Percentiles rank a stretch among this genome's conserved stretches.
These are phyloP conservation scores for Arachnopeziza araneosa DNA, from an alignment of 2,329 filamentous ascomycete species.

Conservation along the genomic window DNA sequence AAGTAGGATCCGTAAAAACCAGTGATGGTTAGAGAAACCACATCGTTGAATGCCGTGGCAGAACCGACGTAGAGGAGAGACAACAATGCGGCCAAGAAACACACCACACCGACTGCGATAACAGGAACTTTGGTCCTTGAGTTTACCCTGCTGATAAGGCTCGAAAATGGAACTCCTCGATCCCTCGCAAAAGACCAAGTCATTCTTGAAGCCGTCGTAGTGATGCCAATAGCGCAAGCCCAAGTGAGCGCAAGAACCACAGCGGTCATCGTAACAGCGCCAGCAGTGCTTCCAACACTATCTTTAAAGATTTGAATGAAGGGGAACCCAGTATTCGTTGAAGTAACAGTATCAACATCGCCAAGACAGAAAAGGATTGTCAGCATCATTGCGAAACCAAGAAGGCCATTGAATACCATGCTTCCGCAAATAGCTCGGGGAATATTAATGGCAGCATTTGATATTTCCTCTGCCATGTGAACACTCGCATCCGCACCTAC, in stretches of 20 bases:
- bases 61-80: constrained; percentile 51
- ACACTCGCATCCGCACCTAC: constrained; percentile 36
- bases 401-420: constrained; percentile 37
- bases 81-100: constrained; percentile 42
- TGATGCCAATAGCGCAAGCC: constrained; percentile 33
- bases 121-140: constrained; percentile 42
- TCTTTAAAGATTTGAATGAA: constrained; percentile 47
- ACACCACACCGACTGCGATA: constrained; percentile 30
- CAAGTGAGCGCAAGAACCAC: constrained; percentile 36
- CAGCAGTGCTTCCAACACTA: constrained; percentile 34
- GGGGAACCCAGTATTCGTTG: constrained; percentile 39
- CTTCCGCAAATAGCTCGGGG: constrained; percentile 45
- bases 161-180: constrained; percentile 39
- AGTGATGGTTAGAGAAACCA: constrained; percentile 50
- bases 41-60: constrained; percentile 48
- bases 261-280: constrained; percentile 35
- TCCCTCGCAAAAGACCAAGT: constrained; percentile 40
- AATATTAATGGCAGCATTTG: constrained; percentile 42
- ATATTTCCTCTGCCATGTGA: constrained; percentile 39
- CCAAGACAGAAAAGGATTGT: constrained; percentile 32
- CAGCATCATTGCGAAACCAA: constrained; percentile 38
- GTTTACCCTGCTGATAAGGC: constrained; percentile 40
- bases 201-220: constrained; percentile 36
- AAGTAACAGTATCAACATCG: constrained; percentile 33
- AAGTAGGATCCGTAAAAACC: constrained; percentile 56